These are phyloP conservation scores for Ophiostoma sp. DNA, from an alignment of 2,329 filamentous ascomycete genomes.

Conservation along the genomic window DNA sequence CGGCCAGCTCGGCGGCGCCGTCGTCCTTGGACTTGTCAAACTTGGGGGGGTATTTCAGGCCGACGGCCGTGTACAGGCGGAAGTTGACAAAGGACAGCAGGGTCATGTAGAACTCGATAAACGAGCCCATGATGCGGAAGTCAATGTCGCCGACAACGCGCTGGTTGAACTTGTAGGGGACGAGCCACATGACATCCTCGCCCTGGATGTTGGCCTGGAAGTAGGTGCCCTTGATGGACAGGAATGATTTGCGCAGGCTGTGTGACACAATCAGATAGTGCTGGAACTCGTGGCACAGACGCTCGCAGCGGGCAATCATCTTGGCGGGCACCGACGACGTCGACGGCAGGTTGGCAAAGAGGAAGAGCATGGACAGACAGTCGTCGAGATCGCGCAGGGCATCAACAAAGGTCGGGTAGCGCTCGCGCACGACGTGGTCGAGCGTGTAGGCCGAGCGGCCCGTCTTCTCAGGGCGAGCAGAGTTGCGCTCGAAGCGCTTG, in stretches of 20 bases:
- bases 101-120: constrained; percentile 98
- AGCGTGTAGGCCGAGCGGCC: constrained; percentile 84
- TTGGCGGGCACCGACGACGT: constrained; percentile 85
- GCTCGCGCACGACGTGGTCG: constrained; percentile 95
- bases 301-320: constrained; percentile 92
- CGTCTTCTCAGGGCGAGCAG: constrained; percentile 81
- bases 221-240: constrained; percentile 99
- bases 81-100: constrained; percentile 95
- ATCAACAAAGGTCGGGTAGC: constrained; percentile 95
- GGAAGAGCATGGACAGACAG: constrained; percentile 91
- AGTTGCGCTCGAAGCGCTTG: constrained; percentile 78
- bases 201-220: constrained; percentile 97
- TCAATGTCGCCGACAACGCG: constrained; percentile 89
- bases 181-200: constrained; percentile 93
- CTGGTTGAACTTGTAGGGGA: constrained; percentile 98
- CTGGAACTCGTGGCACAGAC: constrained; percentile 90
- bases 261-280: constrained; percentile 94
- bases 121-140: constrained; percentile 98
- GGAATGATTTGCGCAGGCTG: constrained; percentile 88
- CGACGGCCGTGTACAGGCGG: constrained; percentile 82
- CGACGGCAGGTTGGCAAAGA: constrained; percentile 93
- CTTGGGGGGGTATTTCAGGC: constrained; percentile 91
- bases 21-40: constrained; percentile 86
- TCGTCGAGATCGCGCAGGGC: constrained; percentile 92
- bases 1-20: constrained; percentile 79